Base-by-base conservation (phyloP, 148 eudicot species). In the Amaranthus cruentus region DNA sequence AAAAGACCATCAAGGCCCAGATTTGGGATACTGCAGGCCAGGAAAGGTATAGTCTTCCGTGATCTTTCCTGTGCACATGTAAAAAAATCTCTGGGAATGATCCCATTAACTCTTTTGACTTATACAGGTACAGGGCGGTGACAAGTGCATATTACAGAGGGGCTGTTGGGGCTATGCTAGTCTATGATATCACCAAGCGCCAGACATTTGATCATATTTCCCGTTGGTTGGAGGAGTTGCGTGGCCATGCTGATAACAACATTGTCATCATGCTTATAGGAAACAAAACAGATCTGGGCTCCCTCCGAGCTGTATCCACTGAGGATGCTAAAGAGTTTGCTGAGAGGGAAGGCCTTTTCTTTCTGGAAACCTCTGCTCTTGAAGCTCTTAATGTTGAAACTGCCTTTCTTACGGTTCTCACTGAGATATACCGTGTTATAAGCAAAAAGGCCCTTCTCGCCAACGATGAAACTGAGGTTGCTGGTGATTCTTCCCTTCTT, bases 61-160 rank as follows among this genome's bases (percentile, higher is more conserved):
- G 10, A n/a, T 57, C 63, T 56, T 55, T n/a, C 5, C n/a, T 43
- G 7, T 12, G 4, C 44, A 3, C 0, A 4, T 59, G 4, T 21
- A 28, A 47, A 46, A 15, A 0, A 12, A 4, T 43, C 5, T 3
- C 3, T 13, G 54, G 6, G 13, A 11, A 2, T n/a, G 73, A 43
- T 70, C 63, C n/a, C 52, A 55, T 73, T 66, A 7, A 46, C 18
- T 4, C 0, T 42, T 43, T 73, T 10, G 9, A 2, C 15, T 38
- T n/a, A n/a, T 58, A 18, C 69, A 78, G 90, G 72, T 87, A 87
- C 55, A 74, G 90, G 52, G 90, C 90, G 73, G 90, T 87, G 55
- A 87, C 90, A 5, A 87, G 87, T 70, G 86, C 90, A 48, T 87
- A 87, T 60, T 87, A 87, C 81, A 76, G 90, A 75, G 90, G 90